phyloP scores from a whole-genome alignment of 345 rosid species.

The Acer negundo region DNA sequence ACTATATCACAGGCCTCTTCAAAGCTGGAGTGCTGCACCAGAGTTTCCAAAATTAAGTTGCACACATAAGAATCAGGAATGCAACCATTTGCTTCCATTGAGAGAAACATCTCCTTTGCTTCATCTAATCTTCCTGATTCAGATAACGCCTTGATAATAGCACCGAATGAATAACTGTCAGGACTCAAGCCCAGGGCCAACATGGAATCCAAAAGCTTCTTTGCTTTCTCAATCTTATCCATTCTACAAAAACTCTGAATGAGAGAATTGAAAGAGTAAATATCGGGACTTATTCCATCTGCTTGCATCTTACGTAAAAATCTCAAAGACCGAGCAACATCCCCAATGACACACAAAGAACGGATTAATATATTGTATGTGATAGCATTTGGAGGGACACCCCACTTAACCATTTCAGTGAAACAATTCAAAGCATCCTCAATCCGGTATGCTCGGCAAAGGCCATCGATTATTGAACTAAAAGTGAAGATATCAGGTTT shows the following conservation, averaged over 20 bases:
- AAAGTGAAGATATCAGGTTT: conserved; percentile 82
- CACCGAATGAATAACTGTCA: conserved; percentile 59
- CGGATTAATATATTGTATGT: conserved; percentile 72
- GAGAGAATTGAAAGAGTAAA: conserved; percentile 63
- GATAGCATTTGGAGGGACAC: conserved; percentile 67
- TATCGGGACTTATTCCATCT: conserved; percentile 60
- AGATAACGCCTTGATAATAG: conserved; percentile 53
- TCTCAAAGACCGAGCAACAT: conserved; percentile 51
- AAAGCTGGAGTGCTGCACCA: conserved; percentile 23
- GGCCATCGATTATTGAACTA: conserved; percentile 72
- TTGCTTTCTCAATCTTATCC: conserved; percentile 57
- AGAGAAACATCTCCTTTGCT: conserved; percentile 56
- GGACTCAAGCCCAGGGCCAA: conserved; percentile 57
- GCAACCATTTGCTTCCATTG: conserved; percentile 66
- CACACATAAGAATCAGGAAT: conserved; percentile 57
- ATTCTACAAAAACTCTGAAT: conserved; percentile 63
- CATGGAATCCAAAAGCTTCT: conserved; percentile 57
- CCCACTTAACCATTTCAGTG: conserved; percentile 80
- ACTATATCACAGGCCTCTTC: conserved; percentile 35
- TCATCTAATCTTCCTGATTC: conserved; percentile 55
- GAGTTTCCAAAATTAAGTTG: conserved; percentile 42
- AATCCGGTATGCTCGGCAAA: conserved; percentile 56
- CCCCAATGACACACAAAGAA: conserved; percentile 54
- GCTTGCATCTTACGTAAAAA: conserved; percentile 62
- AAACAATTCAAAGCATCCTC: conserved; percentile 88